These are phyloP conservation scores for Brasilioporus rufonigricans DNA, from an alignment of 768 basidiomycete genomes.

Conservation along the genomic window DNA sequence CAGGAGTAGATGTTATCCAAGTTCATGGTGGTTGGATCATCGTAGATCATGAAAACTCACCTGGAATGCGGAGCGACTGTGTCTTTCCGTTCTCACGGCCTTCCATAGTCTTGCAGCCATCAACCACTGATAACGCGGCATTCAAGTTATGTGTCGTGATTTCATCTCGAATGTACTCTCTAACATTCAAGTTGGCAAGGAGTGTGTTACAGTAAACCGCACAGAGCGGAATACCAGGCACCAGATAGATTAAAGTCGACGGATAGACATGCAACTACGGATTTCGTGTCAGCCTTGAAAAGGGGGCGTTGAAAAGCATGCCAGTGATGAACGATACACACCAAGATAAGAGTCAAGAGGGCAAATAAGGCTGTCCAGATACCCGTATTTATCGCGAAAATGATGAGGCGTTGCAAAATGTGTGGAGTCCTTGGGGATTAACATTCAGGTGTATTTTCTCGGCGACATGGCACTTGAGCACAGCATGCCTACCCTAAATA, in stretches of 20 bases:
- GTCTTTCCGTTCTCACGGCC: not conserved
- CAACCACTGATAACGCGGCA: not conserved
- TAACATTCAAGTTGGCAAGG: slow-evolving; percentile 2
- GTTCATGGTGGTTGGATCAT: not conserved
- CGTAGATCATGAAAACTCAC: not conserved
- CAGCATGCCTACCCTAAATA: not conserved
- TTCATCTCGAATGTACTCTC: not conserved
- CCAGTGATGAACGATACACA: not conserved
- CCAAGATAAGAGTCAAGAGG: slow-evolving; percentile 35
- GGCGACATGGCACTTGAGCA: no score
- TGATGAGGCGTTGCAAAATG: slow-evolving; percentile 6
- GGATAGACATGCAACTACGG: not conserved
- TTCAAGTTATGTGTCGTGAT: not conserved
- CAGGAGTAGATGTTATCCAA: not conserved
- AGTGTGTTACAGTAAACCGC: slow-evolving; percentile 3
- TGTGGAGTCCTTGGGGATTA: slow-evolving; percentile 1
- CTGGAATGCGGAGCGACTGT: not conserved
- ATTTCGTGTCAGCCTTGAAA: not conserved
- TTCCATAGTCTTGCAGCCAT: not conserved
- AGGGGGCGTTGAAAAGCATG: not conserved
- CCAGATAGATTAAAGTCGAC: not conserved
- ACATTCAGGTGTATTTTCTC: not conserved
- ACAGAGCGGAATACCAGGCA: not conserved
- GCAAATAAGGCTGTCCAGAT: slow-evolving; percentile 49
- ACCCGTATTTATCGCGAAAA: slow-evolving; percentile 25